Evolutionary conservation across 116 monocot species (phyloP), one percentile per base, ranked within the genome.

Genomic region (Trichopus zeylanicus): DNA sequence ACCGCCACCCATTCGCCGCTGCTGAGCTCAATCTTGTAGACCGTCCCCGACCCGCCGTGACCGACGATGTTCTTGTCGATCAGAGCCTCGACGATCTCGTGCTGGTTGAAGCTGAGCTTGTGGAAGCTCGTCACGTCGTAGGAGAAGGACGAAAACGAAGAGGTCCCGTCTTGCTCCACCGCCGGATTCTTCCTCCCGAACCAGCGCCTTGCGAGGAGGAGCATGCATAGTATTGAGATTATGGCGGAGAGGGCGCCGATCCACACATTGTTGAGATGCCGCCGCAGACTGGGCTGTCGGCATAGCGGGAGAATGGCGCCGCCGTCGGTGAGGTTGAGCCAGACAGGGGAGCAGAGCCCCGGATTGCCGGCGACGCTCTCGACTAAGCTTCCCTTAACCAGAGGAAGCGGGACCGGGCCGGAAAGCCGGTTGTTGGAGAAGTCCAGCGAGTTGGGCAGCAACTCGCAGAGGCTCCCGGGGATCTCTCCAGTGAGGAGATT

Each of bases 31-130:
- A 97, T 91, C 70, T 81, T 87, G 87, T 91, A 97, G 18, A 97
- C 91, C 0, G 84, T 87, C 13, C 97, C 97, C 0, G 97, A 97
- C 0, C 91, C 97, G 0, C 97, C 91, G 12, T 75, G 87, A 0
- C 97, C 97, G 23, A 97, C 84, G 26, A 91, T 97, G 61, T 97
- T 97, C 64, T 91, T 91, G 13, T 91, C 87, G 18, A 80, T 81
- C 68, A 97, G 26, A 6, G 87, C 75, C 64, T 97, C 81, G 15
- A 82, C 56, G 57, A 97, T 97, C 84, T 97, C 97, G 35, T 77
- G 79, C 70, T 82, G 87, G 26, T 84, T 84, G 57, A 97, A 90
- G 57, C 68, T 84, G n/a, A 97, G 60, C 73, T 82, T 97, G 70
- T 97, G 91, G 73, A 97, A 97, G 67, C 63, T 97, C 6, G 84